These are phyloP conservation scores for Geoglossum cookeanum DNA, from an alignment of 2,329 filamentous ascomycete species.

Conservation along the genomic window DNA sequence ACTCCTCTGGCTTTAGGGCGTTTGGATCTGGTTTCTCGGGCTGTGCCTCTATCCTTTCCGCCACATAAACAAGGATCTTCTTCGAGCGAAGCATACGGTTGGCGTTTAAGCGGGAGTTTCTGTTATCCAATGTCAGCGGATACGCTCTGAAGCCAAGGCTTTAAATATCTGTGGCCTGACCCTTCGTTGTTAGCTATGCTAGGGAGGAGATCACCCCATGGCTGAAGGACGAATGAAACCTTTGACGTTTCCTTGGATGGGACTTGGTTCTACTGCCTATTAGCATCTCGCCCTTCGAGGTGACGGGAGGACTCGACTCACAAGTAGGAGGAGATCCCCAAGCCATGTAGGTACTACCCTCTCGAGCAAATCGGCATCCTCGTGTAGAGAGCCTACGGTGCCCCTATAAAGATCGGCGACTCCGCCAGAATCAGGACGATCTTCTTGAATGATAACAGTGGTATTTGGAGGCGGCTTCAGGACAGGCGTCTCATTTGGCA, in stretches of 20 bases:
- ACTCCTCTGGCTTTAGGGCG: constrained; percentile 65
- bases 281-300: neutral
- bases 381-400: constrained; percentile 57
- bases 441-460: constrained; percentile 45
- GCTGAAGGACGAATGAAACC: constrained; percentile 81
- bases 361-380: constrained; percentile 67
- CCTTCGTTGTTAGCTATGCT: constrained; percentile 54
- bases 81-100: constrained; percentile 92
- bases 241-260: constrained; percentile 85
- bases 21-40: constrained; percentile 38
- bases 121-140: constrained; percentile 16
- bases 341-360: constrained; percentile 81
- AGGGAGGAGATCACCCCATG: constrained; percentile 56
- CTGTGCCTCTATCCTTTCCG: constrained; percentile 69
- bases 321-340: constrained; percentile 61
- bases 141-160: neutral
- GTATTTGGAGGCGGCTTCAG: constrained; percentile 29
- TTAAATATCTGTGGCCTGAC: constrained; percentile 20
- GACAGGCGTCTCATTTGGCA: constrained; percentile 25
- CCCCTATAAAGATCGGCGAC: constrained; percentile 79
- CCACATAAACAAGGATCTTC: constrained; percentile 84
- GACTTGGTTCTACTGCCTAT: constrained; percentile 43
- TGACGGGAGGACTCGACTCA: constrained; percentile 19
- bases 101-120: constrained; percentile 80
- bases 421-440: constrained; percentile 40